Conservation (phyloP, 805 yeast genomes). For the Zygotorulaspora florentina region DNA sequence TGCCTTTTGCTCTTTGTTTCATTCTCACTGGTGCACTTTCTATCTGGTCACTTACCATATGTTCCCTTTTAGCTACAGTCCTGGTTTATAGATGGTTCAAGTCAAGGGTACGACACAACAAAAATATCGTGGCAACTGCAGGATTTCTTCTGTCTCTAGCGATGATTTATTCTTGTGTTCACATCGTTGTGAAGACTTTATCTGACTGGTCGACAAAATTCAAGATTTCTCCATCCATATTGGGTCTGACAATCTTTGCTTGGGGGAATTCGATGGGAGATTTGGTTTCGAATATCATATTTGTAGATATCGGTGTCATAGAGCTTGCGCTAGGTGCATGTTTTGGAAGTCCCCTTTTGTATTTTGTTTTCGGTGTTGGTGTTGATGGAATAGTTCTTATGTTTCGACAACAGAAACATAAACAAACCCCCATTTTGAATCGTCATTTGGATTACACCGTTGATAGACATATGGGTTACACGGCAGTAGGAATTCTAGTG, state of each 20-base stretch:
- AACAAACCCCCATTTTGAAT: constrained; percentile 7
- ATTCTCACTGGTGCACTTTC: constrained; percentile 7
- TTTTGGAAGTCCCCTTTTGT: constrained; percentile 85
- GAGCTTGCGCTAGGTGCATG: constrained; percentile 94
- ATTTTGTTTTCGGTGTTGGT: constrained; percentile 77
- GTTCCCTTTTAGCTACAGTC: constrained; percentile 3
- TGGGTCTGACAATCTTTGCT: constrained; percentile 87
- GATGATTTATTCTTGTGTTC: constrained; percentile 51
- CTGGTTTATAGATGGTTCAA: constrained; percentile 7
- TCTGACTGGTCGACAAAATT: constrained; percentile 57
- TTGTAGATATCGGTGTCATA: constrained; percentile 77
- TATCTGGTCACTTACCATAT: constrained; percentile 2
- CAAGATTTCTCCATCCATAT: constrained; percentile 65
- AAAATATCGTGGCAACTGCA: constrained; percentile 33
- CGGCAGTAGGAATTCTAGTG: constrained; percentile 40
- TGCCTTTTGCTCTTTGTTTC: constrained; percentile 6
- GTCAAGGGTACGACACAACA: constrained; percentile 5
- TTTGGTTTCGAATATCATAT: constrained; percentile 72
- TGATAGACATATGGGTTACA: constrained; percentile 37
- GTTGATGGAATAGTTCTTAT: constrained; percentile 56
- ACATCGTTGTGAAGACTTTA: constrained; percentile 53
- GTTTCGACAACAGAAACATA: constrained; percentile 4
- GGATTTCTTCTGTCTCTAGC: constrained; percentile 68
- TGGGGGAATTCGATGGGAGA: constrained; percentile 93
- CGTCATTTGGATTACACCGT: constrained; percentile 36